Evolutionary conservation across 768 basidiomycete species (phyloP).

Genomic region (Termitomyces sp.): DNA sequence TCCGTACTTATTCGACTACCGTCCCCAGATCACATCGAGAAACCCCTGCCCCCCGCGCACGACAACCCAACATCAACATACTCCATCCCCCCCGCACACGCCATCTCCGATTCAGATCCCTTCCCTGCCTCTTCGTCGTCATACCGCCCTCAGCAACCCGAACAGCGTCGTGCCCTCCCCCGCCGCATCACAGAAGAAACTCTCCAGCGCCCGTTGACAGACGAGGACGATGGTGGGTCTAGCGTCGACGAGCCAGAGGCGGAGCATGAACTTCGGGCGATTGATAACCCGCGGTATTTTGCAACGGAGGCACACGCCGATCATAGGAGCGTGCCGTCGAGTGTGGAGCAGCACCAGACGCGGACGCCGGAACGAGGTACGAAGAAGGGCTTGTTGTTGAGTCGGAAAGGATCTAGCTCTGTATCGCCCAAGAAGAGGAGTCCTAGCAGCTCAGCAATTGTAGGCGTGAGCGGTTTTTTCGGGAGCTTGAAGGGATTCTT

Average conservation of each 20-base stretch:
- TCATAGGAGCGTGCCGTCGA: no score
- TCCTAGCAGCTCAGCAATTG: not conserved
- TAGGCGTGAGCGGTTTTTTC: conserved; percentile 28
- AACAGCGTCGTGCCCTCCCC: conserved; percentile 16
- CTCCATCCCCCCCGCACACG: conserved; percentile 51
- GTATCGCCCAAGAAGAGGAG: not conserved
- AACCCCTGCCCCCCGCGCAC: conserved; percentile 23
- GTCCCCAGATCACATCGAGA: not conserved
- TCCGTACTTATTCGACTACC: no score
- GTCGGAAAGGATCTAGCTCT: not conserved
- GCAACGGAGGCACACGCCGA: no score
- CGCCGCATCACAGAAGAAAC: not conserved
- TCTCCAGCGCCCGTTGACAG: not conserved
- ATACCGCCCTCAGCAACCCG: not conserved
- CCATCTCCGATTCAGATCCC: conserved; percentile 28
- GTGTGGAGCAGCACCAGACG: not conserved
- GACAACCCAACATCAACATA: conserved; percentile 21
- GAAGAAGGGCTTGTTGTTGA: not conserved
- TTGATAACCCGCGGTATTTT: not conserved
- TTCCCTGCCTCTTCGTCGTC: not conserved
- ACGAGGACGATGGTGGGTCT: not conserved
- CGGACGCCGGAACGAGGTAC: not conserved
- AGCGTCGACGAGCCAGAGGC: not conserved
- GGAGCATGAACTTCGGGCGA: not conserved
- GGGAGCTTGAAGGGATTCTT: conserved; percentile 48